Conservation (phyloP, 2,329 filamentous ascomycete species). For the Triangularia setosa region DNA sequence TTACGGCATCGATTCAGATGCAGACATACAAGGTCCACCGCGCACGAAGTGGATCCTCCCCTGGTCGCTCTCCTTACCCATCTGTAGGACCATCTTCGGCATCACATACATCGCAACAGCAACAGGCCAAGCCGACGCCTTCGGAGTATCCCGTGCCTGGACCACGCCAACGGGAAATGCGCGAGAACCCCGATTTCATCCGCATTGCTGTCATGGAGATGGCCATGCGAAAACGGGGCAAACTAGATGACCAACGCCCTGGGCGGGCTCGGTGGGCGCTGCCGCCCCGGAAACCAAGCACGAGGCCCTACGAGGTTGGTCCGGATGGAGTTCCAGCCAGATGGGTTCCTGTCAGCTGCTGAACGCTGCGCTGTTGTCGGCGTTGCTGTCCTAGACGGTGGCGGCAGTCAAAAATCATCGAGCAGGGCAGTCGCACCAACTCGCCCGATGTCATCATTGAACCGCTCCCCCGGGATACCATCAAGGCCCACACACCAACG, state of each 20-base stretch:
- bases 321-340: constrained; percentile 56
- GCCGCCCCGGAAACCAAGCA: constrained; percentile 56
- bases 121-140: constrained; percentile 25
- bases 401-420: neutral
- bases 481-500: constrained; percentile 1
- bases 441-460: constrained; percentile 13
- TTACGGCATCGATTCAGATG: constrained; percentile 68
- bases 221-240: constrained; percentile 64
- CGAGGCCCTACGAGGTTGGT: constrained; percentile 53
- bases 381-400: neutral
- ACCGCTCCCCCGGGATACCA: constrained; percentile 1
- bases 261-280: constrained; percentile 64
- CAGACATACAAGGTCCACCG: constrained; percentile 63
- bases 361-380: neutral
- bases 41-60: constrained; percentile 38
- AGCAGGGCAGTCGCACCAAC: neutral
- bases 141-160: constrained; percentile 37
- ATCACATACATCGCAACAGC: constrained; percentile 29
- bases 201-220: constrained; percentile 69
- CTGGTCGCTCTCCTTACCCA: constrained; percentile 26
- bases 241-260: constrained; percentile 62
- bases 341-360: constrained; percentile 45
- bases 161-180: constrained; percentile 61
- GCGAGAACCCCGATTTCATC: constrained; percentile 68
- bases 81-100: constrained; percentile 29